Evolutionary conservation across 352 stramenopile species (phyloP).

Genomic region (Phytophthora tentaculata): DNA sequence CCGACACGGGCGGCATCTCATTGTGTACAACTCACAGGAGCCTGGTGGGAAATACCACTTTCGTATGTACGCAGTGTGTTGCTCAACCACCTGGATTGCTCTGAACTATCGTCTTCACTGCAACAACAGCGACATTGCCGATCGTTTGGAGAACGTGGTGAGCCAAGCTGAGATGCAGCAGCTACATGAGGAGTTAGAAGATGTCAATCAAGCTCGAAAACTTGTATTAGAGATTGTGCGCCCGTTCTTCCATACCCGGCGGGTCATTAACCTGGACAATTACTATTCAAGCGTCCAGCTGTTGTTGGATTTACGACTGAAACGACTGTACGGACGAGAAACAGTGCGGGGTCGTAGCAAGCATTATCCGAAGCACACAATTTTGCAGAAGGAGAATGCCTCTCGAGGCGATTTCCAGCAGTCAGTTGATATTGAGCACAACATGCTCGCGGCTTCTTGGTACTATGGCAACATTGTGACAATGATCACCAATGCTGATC

Average conservation of each 20-base stretch:
- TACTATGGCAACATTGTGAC: conserved; percentile 29
- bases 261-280: background rate
- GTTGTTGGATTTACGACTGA: background rate
- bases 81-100: background rate
- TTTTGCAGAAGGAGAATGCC: conserved; percentile 9
- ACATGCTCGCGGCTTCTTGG: conserved; percentile 31
- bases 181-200: background rate
- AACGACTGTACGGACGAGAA: background rate
- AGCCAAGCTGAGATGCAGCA: background rate
- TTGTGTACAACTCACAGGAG: background rate
- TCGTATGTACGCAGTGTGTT: background rate
- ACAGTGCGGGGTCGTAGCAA: conserved; percentile 19
- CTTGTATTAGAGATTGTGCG: background rate
- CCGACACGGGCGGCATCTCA: background rate
- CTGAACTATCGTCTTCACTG: background rate
- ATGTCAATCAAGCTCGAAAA: background rate
- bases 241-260: background rate
- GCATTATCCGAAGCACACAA: conserved; percentile 27
- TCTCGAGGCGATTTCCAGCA: conserved; percentile 16
- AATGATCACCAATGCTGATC: conserved; percentile 34
- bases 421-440: conserved; percentile 8
- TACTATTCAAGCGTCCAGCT: background rate
- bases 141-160: background rate
- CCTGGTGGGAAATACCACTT: background rate
- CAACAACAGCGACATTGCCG: background rate